phyloP scores from a whole-genome alignment of 2,329 filamentous ascomycete genomes.

The Trichoderma lentiforme region DNA sequence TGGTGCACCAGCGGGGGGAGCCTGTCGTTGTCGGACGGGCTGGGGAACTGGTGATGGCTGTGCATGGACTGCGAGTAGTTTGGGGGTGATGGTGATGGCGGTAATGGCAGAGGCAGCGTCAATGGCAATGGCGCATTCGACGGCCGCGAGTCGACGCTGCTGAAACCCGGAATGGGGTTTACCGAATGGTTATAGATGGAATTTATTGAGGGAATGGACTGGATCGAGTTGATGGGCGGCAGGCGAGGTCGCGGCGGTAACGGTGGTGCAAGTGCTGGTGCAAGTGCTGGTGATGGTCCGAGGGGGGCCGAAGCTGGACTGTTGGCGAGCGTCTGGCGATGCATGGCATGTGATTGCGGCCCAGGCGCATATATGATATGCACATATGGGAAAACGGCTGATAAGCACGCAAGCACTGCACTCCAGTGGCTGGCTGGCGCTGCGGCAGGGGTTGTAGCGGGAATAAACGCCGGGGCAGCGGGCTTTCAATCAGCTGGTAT shows the following conservation, averaged over 20 bases:
- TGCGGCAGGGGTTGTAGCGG: slow-evolving; percentile 1
- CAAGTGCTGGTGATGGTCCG: not conserved
- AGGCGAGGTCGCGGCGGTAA: slow-evolving; percentile 12
- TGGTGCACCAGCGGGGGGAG: slow-evolving; percentile 29
- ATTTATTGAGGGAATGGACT: not conserved
- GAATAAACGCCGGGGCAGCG: not conserved
- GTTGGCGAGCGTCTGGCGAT: slow-evolving; percentile 18
- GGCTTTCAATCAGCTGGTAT: not conserved
- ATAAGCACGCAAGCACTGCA: slow-evolving; percentile 10
- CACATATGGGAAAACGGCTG: slow-evolving; percentile 1
- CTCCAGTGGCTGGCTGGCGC: not conserved
- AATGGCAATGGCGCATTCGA: not conserved
- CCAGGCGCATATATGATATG: not conserved
- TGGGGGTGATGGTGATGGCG: not conserved
- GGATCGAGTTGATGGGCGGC: slow-evolving; percentile 4
- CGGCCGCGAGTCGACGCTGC: not conserved
- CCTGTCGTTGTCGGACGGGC: slow-evolving; percentile 17
- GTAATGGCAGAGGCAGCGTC: not conserved
- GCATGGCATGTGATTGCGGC: slow-evolving; percentile 26
- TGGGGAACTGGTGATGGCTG: slow-evolving; percentile 1
- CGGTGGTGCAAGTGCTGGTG: not conserved
- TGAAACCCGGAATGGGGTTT: not conserved
- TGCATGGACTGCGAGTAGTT: slow-evolving; percentile 16
- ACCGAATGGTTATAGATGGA: not conserved
- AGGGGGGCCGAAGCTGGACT: slow-evolving; percentile 16